Percentiles rank a stretch among this genome's conserved stretches.
Conservation (phyloP, 2,329 filamentous ascomycete genomes). For the Pseudogymnoascus pannorum region DNA sequence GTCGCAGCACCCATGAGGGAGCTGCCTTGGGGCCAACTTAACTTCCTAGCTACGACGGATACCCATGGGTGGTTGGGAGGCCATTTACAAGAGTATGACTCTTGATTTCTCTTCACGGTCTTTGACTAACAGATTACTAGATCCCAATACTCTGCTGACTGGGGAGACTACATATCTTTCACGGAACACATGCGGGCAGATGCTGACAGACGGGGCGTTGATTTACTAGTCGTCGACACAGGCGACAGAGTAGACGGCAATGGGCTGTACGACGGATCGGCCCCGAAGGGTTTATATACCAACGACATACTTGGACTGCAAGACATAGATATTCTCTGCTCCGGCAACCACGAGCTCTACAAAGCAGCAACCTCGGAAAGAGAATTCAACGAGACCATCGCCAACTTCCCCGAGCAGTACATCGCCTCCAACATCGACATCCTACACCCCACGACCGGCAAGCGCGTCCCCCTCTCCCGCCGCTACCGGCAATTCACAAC, state of each 20-base stretch:
- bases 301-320: conserved; percentile 83
- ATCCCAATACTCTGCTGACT: conserved; percentile 88
- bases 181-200: conserved; percentile 70
- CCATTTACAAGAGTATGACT: conserved; percentile 74
- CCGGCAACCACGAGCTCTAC: conserved; percentile 95
- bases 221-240: conserved; percentile 87
- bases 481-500: conserved; percentile 87
- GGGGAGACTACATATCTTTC: conserved; percentile 97
- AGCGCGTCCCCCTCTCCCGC: conserved; percentile 67
- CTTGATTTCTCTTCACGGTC: not conserved
- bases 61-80: conserved; percentile 94
- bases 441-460: conserved; percentile 61
- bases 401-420: conserved; percentile 73
- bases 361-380: conserved; percentile 66
- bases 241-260: conserved; percentile 92
- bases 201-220: conserved; percentile 70
- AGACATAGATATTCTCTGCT: conserved; percentile 73
- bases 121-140: conserved; percentile 34
- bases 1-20: conserved; percentile 75
- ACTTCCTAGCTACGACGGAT: conserved; percentile 95
- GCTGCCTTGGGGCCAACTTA: conserved; percentile 83
- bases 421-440: conserved; percentile 92
- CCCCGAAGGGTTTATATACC: conserved; percentile 80
- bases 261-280: conserved; percentile 83
- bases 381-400: conserved; percentile 74